phyloP scores from a whole-genome alignment of 129 eudicot species.

The Tanacetum coccineum region DNA sequence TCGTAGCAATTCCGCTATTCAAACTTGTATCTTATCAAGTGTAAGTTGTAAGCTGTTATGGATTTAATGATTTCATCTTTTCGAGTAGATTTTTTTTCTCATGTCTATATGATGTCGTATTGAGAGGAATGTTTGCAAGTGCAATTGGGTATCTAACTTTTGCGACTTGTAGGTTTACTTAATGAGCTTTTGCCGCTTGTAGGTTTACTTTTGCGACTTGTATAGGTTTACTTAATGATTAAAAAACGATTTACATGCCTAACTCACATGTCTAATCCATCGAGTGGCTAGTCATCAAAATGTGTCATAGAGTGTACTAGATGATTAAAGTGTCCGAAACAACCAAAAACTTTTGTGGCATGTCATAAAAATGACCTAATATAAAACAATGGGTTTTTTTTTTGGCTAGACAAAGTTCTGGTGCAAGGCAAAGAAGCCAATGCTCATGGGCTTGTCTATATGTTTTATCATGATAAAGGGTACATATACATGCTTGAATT shows the following conservation, averaged over 20 bases:
- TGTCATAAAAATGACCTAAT: constrained; percentile 1
- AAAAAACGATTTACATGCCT: too few relatives aligned
- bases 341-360: neutral
- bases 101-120: neutral
- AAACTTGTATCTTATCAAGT: constrained; percentile 20
- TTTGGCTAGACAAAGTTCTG: constrained; percentile 6
- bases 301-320: too few relatives aligned
- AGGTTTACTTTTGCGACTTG: too few relatives aligned
- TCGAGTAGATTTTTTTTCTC: neutral
- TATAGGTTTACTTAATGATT: neutral
- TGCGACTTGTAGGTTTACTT: neutral
- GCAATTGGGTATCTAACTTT: too few relatives aligned
- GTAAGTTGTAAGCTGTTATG: constrained; percentile 27
- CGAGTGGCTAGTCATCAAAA: too few relatives aligned
- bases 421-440: constrained; percentile 1
- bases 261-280: too few relatives aligned
- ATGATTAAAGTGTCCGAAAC: neutral
- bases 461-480: constrained; percentile 20
- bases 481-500: constrained; percentile 22
- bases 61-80: neutral
- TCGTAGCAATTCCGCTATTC: neutral
- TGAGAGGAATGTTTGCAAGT: too few relatives aligned
- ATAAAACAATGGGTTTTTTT: neutral
- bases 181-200: too few relatives aligned
- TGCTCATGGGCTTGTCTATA: constrained; percentile 12